Base-by-base conservation (phyloP, 768 basidiomycete genomes). In the Pleurotus sapidus region DNA sequence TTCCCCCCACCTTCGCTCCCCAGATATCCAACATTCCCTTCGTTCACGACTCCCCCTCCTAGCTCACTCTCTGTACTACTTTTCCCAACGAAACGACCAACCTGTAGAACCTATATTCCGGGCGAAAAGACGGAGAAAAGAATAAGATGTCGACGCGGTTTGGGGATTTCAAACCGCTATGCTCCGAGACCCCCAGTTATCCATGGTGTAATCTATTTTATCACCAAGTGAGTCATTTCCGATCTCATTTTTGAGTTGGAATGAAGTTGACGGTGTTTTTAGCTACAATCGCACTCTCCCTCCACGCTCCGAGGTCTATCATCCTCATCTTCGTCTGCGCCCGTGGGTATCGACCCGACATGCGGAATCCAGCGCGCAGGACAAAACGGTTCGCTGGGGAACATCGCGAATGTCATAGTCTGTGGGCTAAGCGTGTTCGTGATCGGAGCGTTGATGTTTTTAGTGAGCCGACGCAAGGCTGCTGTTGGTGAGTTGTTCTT, bases 121-220 rank as follows among this genome's bases (percentile, higher is more conserved):
- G 30, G 9, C 30, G 8, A 11, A 34, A 34, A 34, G 30, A 34
- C 30, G 30, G 30, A 34, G 11, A 34, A 34, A 34, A 11, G 30
- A 34, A 34, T 11, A 34, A 34, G 30, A 34, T 34, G 30, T 34
- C 30, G 87, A 78, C 79, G 61, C 74, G 73, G 61, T 91, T 93
- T 68, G 90, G 90, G 58, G 87, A 91, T 65, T 93, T 91, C 70
- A 68, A 77, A 65, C 73, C 82, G 17, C 74, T 90, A 51, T 93
- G 93, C 70, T 73, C 76, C 42, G 71, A 82, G 43, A 81, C 82
- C 7, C 91, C 92, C 1, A 90, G 88, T 46, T 89, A 96, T 67
- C 84, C 95, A 0, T 91, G 92, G 84, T 98, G 95, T 74, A 97
- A 97, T 68, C 86, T 97, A 63, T 95, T 96, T 75, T 94, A 94